phyloP scores from a whole-genome alignment of 2,329 filamentous ascomycete genomes.

The Trichoderma polysporum region DNA sequence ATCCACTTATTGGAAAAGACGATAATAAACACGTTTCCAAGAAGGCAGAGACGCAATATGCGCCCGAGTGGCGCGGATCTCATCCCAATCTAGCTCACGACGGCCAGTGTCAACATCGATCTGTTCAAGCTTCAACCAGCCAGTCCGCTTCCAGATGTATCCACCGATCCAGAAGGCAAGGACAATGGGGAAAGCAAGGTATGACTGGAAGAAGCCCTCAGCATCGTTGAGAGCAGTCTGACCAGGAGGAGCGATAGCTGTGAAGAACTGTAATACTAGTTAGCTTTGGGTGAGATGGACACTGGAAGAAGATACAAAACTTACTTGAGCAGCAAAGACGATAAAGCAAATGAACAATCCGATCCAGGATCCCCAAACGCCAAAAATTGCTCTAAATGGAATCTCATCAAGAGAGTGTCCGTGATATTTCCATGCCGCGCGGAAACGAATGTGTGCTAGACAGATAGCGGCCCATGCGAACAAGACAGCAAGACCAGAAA shows the following conservation, averaged over 20 bases:
- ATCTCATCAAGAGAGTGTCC: slow-evolving; percentile 64
- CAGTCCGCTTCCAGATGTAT: slow-evolving; percentile 63
- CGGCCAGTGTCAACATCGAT: slow-evolving; percentile 69
- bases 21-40: slow-evolving; percentile 42
- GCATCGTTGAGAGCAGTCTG: slow-evolving; percentile 37
- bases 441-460: slow-evolving; percentile 66
- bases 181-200: slow-evolving; percentile 54
- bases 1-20: slow-evolving; percentile 30
- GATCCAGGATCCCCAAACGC: slow-evolving; percentile 61
- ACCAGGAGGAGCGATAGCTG: slow-evolving; percentile 43
- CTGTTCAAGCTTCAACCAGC: slow-evolving; percentile 57
- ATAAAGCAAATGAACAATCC: slow-evolving; percentile 57
- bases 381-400: slow-evolving; percentile 60
- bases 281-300: background rate
- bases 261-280: slow-evolving; percentile 41
- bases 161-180: slow-evolving; percentile 55
- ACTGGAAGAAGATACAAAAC: slow-evolving; percentile 24
- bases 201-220: slow-evolving; percentile 54
- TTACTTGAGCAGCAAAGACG: slow-evolving; percentile 51
- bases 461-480: slow-evolving; percentile 68
- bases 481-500: slow-evolving; percentile 62
- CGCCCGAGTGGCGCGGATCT: slow-evolving; percentile 54
- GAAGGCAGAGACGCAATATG: slow-evolving; percentile 48
- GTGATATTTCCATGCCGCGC: slow-evolving; percentile 56
- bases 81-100: slow-evolving; percentile 63